These are phyloP conservation scores for Schwanniomyces yamadae DNA, from an alignment of 805 yeast species.

Conservation along the genomic window DNA sequence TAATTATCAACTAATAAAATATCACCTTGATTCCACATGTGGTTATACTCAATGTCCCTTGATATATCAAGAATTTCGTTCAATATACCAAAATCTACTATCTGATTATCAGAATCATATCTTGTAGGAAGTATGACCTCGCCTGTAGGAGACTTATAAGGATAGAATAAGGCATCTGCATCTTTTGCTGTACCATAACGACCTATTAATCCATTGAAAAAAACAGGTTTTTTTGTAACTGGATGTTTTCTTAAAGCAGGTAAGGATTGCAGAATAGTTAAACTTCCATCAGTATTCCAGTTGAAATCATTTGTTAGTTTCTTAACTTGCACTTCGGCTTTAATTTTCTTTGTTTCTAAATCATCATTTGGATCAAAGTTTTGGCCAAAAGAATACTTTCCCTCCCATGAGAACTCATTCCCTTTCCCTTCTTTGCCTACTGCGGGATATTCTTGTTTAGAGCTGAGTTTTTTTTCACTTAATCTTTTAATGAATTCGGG, in stretches of 20 bases:
- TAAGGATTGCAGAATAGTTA: slow-evolving; percentile 26
- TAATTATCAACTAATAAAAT: slow-evolving; percentile 33
- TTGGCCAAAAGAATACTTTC: slow-evolving; percentile 29
- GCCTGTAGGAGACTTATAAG: neutral
- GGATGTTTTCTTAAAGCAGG: slow-evolving; percentile 10
- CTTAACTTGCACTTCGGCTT: slow-evolving; percentile 22
- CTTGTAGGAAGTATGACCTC: neutral
- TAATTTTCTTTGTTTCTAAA: slow-evolving; percentile 19
- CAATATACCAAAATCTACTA: slow-evolving; percentile 4
- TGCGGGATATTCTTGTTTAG: too few species aligned
- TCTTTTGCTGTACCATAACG: slow-evolving; percentile 4
- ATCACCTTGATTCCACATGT: slow-evolving; percentile 32
- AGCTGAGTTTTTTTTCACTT: too few species aligned
- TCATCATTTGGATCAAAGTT: slow-evolving; percentile 20
- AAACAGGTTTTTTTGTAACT: slow-evolving; percentile 7
- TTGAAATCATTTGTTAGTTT: slow-evolving; percentile 22
- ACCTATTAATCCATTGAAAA: slow-evolving; percentile 10
- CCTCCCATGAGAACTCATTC: slow-evolving; percentile 21
- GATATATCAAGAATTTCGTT: slow-evolving; percentile 10
- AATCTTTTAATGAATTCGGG: too few species aligned
- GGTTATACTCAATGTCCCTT: slow-evolving; percentile 19
- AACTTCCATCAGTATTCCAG: slow-evolving; percentile 23
- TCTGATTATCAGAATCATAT: neutral
- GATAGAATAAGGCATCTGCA: neutral
- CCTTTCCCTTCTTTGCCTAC: too few species aligned